A percentile compares a stretch with the other conserved stretches of the same genome.
phyloP scores from a whole-genome alignment of 805 yeast species.

The Wickerhamiella lipophila region DNA sequence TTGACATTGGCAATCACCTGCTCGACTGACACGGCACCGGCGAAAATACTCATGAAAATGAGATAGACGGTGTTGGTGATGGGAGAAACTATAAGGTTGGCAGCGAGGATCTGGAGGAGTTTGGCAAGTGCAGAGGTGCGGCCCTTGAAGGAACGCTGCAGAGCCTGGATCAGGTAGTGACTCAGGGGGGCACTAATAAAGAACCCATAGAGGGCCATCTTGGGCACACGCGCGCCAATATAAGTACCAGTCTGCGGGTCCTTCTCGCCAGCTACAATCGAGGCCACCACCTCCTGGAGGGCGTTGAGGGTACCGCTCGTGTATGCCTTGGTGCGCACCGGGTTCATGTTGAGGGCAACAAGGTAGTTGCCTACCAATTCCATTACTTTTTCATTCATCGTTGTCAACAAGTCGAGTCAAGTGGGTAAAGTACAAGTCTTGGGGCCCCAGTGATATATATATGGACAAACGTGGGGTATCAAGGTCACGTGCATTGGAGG shows the following conservation, averaged over 20 bases:
- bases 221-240: slow-evolving; percentile 27
- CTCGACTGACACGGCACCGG: slow-evolving; percentile 27
- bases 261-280: slow-evolving; percentile 28
- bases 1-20: slow-evolving; percentile 25
- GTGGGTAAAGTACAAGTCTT: background rate
- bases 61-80: slow-evolving; percentile 26
- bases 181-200: slow-evolving; percentile 30
- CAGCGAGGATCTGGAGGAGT: slow-evolving; percentile 28
- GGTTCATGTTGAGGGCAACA: slow-evolving; percentile 22
- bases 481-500: background rate
- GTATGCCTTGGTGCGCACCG: slow-evolving; percentile 29
- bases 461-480: background rate
- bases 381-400: slow-evolving; percentile 7
- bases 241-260: slow-evolving; percentile 27
- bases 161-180: slow-evolving; percentile 26
- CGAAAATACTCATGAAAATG: slow-evolving; percentile 28
- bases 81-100: slow-evolving; percentile 28
- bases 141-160: slow-evolving; percentile 29
- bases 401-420: background rate
- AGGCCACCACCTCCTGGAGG: slow-evolving; percentile 28
- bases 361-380: slow-evolving; percentile 21
- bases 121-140: slow-evolving; percentile 24
- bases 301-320: slow-evolving; percentile 30
- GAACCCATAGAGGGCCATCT: slow-evolving; percentile 31
- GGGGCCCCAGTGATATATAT: background rate